These are phyloP conservation scores for Mucor saturninus DNA, from an alignment of 371 early-diverging fungal species.

Conservation along the genomic window DNA sequence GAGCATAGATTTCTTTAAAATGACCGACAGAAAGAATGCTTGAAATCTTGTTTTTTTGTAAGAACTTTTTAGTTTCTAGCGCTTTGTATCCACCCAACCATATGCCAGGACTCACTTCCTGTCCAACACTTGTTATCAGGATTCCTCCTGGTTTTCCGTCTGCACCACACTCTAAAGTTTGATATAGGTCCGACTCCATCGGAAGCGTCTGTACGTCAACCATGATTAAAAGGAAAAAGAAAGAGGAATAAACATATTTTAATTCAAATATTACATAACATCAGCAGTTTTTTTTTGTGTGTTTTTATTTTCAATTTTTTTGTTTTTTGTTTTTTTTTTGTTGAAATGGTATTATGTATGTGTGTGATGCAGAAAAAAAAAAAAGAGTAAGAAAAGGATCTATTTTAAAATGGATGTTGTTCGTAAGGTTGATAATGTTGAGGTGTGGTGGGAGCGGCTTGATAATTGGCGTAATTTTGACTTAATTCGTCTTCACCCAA, in stretches of 20 bases:
- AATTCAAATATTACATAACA: neutral
- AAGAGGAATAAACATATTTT: conserved; percentile 5
- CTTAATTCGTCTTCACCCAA: conserved; percentile 50
- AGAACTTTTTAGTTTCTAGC: conserved; percentile 34
- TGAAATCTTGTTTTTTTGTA: conserved; percentile 59
- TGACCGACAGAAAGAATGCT: conserved; percentile 61
- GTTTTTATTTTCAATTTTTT: conserved; percentile 1
- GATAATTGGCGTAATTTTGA: conserved; percentile 19
- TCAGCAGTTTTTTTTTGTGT: neutral
- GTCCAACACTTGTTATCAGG: conserved; percentile 48
- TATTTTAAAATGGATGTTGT: conserved; percentile 10
- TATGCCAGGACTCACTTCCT: conserved; percentile 41
- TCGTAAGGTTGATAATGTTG: conserved; percentile 31
- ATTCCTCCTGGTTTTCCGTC: conserved; percentile 56
- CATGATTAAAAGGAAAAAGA: conserved; percentile 4
- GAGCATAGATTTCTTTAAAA: conserved; percentile 39
- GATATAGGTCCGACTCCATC: conserved; percentile 26
- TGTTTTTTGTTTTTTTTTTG: neutral
- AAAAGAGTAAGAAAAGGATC: neutral
- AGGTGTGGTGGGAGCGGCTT: conserved; percentile 15
- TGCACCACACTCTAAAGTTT: conserved; percentile 41
- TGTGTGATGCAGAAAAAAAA: neutral
- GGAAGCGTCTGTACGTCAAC: neutral
- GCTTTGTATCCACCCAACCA: conserved; percentile 58
- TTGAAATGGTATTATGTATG: neutral